A percentile compares a stretch with the other conserved stretches of the same genome.
phyloP scores from a whole-genome alignment of 805 yeast genomes.

The Lachancea nothofagi region DNA sequence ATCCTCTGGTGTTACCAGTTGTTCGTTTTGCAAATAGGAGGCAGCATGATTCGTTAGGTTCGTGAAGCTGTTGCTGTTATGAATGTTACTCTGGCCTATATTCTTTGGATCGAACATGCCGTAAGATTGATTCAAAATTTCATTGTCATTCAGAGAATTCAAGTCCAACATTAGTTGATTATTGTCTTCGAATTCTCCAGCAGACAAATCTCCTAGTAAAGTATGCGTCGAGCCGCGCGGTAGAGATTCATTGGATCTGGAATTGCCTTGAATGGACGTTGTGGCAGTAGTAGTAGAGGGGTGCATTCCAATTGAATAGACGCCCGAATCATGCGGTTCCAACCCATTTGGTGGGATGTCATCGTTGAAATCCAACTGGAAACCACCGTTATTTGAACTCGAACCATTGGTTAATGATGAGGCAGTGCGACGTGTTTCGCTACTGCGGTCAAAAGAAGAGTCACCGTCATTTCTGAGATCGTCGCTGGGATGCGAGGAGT shows the following conservation, averaged over 20 bases:
- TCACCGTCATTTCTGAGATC: background rate
- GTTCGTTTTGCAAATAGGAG: background rate
- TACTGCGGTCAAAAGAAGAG: too few relatives aligned
- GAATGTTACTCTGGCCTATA: background rate
- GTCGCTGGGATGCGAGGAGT: background rate
- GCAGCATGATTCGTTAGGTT: background rate
- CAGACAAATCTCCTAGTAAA: background rate
- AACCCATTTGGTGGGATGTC: slow-evolving; percentile 2
- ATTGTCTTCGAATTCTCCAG: slow-evolving; percentile 2
- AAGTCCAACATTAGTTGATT: slow-evolving; percentile 2
- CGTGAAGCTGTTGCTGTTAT: slow-evolving; percentile 2
- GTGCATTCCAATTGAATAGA: slow-evolving; percentile 5
- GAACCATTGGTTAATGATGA: background rate
- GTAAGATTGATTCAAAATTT: background rate
- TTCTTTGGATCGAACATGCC: slow-evolving; percentile 2
- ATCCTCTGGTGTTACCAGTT: background rate
- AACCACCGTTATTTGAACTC: background rate
- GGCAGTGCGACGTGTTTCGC: too few relatives aligned
- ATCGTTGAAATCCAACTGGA: slow-evolving; percentile 6
- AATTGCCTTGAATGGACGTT: background rate
- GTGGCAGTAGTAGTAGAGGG: background rate
- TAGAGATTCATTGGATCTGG: background rate
- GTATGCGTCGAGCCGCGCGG: slow-evolving; percentile 1
- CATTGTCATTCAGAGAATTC: slow-evolving; percentile 1
- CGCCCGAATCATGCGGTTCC: slow-evolving; percentile 1